Base-by-base conservation (phyloP, 768 basidiomycete species). In the Suillus weaverae region DNA sequence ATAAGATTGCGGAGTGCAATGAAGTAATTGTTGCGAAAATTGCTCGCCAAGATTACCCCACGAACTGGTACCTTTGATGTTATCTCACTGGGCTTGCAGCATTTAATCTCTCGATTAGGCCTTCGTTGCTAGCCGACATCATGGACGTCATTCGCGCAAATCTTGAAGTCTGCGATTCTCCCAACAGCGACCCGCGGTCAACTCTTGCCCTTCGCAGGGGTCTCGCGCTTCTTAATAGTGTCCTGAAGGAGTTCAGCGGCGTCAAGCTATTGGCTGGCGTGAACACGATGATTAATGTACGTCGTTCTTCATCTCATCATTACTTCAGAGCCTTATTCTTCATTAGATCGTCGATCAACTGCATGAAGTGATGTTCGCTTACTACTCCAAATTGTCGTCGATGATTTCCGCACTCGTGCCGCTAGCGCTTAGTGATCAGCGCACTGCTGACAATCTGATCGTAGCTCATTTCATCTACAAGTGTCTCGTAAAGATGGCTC, bases 1-100 rank as follows among this genome's bases (percentile, higher is more conserved):
- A 33, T 63, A 72, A 94, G 94, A 89, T 96, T 64, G 86, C 91
- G 20, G 83, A 89, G 63, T 92, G 87, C 71, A 92, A 95, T 66
- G 84, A 91, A 66, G 71, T 90, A 36, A 86, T 92, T 32, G 82
- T 93, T 10, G 81, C 87, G 14, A 95, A 89, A 72, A 85, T 95
- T 60, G 89, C 92, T 8, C 85, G 95, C 38, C 73, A 83, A 26
- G 95, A 97, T 70, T 94, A 85, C 73, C 91, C 92, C 10, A 76
- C 71, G 38, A 81, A 81, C 44, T 96, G 94, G 94, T 90, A 72
- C 65, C 80, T 73, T 43, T 59, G 32, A 60, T 26, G 41, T 48
- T 13, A 41, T 38, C 54, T 54, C 20, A 50, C 16, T 16, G 22
- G 44, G 32, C 41, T 26, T 30, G 30, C 20, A 11, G n/a, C 39